phyloP scores from a whole-genome alignment of 345 rosid species.

The Gossypium sturtianum region DNA sequence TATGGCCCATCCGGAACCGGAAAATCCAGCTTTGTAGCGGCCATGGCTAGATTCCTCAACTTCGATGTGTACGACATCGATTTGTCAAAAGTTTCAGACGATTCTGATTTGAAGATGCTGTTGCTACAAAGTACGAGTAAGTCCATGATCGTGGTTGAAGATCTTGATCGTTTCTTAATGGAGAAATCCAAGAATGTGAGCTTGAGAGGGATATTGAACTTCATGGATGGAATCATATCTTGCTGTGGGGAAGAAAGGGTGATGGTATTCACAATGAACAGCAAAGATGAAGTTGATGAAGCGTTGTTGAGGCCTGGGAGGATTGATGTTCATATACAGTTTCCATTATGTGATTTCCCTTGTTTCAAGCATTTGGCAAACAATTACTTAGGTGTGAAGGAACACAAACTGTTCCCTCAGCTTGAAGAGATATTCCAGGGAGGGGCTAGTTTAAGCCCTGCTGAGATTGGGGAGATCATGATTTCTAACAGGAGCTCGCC shows the following conservation, averaged over 20 bases:
- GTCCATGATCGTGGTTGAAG: constrained; percentile 52
- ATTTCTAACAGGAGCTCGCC: constrained; percentile 45
- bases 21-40: constrained; percentile 53
- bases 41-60: constrained; percentile 48
- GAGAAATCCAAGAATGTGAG: constrained; percentile 39
- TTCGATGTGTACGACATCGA: constrained; percentile 60
- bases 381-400: constrained; percentile 44
- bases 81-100: constrained; percentile 38
- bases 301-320: constrained; percentile 55
- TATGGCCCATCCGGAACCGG: constrained; percentile 62
- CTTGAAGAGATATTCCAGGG: constrained; percentile 41
- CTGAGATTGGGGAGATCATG: constrained; percentile 49
- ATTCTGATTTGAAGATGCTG: constrained; percentile 45
- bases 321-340: constrained; percentile 48
- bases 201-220: constrained; percentile 38
- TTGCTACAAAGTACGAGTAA: constrained; percentile 39
- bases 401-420: constrained; percentile 41
- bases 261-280: constrained; percentile 56
- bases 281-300: constrained; percentile 32
- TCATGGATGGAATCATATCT: constrained; percentile 65
- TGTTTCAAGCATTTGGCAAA: constrained; percentile 37
- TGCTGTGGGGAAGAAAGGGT: constrained; percentile 53
- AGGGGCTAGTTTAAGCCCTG: constrained; percentile 41
- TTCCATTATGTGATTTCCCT: constrained; percentile 41
- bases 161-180: constrained; percentile 44